Base-by-base conservation (phyloP, 2,329 filamentous ascomycete genomes). In the Alternaria ethzedia region DNA sequence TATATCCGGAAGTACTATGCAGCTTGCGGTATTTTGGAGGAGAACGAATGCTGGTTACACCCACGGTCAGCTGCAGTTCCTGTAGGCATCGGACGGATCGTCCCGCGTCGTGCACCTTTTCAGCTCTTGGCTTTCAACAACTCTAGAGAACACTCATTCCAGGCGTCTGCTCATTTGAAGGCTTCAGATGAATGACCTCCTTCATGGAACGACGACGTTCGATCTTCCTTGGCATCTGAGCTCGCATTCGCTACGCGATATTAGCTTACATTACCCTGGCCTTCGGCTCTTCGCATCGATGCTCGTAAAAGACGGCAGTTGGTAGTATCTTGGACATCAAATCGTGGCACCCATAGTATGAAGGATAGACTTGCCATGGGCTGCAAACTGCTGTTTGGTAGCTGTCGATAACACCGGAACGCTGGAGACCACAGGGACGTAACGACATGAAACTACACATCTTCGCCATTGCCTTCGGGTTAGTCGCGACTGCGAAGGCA, bases 401-500 rank as follows among this genome's bases (percentile, higher is more conserved):
- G 15, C n/a, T 21, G 21, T 25, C 49, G 30, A 12, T 21, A 52
- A 15, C 30, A 41, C 2, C 30, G 23, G 36, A 23, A 52, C 49
- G 36, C 17, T 21, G 30, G 9, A 41, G 49, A 8, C 0, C 32
- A 12, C 13, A 51, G 28, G 2, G 9, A 11, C 13, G 6, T 23
- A 41, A 41, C 23, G 54, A 12, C 6, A 75, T 75, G 75, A 75
- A 69, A 59, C 60, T 57, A 26, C 64, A 59, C n/a, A 46, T 30
- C 13, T 43, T 75, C 30, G 30, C 66, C 49, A 49, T 57, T 21
- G 69, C 68, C 57, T 64, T 71, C 1, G 70, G 67, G 64, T 67
- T 77, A 1, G 32, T 75, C 50, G 62, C 68, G 17, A 63, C 64
- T 15, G 26, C 60, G 8, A 66, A 62, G 17, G 75, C 75, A 25